Conservation (phyloP, 495 filamentous ascomycete genomes). For the Letharia lupina region DNA sequence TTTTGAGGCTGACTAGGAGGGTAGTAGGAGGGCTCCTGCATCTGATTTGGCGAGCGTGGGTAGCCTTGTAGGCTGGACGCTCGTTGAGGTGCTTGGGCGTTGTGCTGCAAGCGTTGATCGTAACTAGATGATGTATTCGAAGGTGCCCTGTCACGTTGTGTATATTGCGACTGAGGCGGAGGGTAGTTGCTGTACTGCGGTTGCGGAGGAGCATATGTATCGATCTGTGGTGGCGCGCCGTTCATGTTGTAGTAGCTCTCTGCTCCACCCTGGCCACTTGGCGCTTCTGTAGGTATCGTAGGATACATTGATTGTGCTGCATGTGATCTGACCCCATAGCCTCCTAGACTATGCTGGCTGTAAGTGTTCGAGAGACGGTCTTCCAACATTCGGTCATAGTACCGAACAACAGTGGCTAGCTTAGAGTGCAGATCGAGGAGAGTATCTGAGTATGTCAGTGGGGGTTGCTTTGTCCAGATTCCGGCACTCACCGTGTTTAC, state of each 20-base stretch:
- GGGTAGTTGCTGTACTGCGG: constrained; percentile 25
- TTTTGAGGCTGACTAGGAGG: constrained; percentile 10
- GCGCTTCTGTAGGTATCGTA: constrained; percentile 45
- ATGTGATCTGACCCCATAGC: constrained; percentile 31
- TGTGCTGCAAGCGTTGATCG: constrained; percentile 18
- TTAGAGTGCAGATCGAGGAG: constrained; percentile 91
- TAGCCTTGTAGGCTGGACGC: constrained; percentile 23
- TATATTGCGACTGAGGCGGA: constrained; percentile 25
- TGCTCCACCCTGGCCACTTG: constrained; percentile 44
- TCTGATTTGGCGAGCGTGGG: constrained; percentile 14
- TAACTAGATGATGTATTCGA: constrained; percentile 25
- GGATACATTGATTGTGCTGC: constrained; percentile 58
- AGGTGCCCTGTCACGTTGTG: constrained; percentile 24
- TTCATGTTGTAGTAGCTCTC: constrained; percentile 79
- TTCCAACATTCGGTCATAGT: constrained; percentile 97
- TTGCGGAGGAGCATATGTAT: constrained; percentile 28
- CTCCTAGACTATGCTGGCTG: constrained; percentile 58
- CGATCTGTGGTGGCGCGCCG: constrained; percentile 40
- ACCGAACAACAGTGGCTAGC: constrained; percentile 92
- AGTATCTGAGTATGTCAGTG: constrained; percentile 53
- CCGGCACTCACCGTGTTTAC: constrained; percentile 76
- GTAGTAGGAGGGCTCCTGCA: constrained; percentile 16
- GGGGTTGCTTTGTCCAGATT: constrained; percentile 11
- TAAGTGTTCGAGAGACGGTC: constrained; percentile 90
- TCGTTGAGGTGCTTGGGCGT: constrained; percentile 23